Base-by-base conservation (phyloP, 331 rosid species). In the Quercus phellos region DNA sequence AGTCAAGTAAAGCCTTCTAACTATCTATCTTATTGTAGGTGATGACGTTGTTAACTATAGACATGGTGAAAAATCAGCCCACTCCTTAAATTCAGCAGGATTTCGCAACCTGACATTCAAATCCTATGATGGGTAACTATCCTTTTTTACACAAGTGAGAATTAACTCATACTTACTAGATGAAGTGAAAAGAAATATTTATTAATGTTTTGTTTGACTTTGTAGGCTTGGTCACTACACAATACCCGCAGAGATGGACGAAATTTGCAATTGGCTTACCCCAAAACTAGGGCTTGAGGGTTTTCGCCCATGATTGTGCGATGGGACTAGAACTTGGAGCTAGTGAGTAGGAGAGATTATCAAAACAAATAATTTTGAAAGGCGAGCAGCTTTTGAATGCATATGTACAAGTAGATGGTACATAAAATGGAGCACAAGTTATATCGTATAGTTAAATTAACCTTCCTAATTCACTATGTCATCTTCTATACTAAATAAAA, bases 221-320 rank as follows among this genome's bases (percentile, higher is more conserved):
- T 83, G 84, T 90, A 94, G 99, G 86, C 80, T 94, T 68, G 99
- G 97, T 29, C 97, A 94, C 74, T 94, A 90, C 83, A 90, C 97
- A 46, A 85, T 94, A 70, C 98, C 98, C 4, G 83, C 83, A 82
- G 99, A 94, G 87, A 91, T 91, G 99, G 87, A 87, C 58, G 99
- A 94, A 30, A 93, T 92, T 61, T 78, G 90, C 87, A 83, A 82
- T 78, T 94, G 99, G 99, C 96, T 94, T 55, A 80, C 70, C 80
- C 80, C 93, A 79, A 84, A 90, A 88, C 60, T 94, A 76, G 98
- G 96, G 66, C 94, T 94, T 1, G 97, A 84, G 30, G 98, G 96
- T 12, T 85, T 76, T 14, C 84, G 82, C 66, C 81, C 34, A 58
- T 81, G 66, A 74, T 81, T 80, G 77, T 79, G 66, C 46, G 22